Conservation (phyloP, 768 basidiomycete genomes). For the Gloeophyllum trabeum region DNA sequence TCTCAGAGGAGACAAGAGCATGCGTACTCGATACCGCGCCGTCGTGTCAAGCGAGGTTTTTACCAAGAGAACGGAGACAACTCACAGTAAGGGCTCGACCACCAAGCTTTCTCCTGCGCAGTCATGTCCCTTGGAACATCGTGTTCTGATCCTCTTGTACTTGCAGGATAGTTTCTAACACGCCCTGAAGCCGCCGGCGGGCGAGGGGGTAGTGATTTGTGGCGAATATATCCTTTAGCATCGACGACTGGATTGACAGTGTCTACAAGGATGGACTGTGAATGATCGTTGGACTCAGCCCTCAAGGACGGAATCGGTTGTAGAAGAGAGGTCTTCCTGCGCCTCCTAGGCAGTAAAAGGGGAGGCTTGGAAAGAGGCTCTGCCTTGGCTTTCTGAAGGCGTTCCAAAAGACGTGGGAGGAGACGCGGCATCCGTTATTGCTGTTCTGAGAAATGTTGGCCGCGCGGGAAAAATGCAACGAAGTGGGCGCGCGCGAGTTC, state of each 20-base stretch:
- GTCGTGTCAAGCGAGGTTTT: not conserved
- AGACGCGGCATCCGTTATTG: constrained; percentile 66
- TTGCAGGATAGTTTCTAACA: no score
- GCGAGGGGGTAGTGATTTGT: constrained; percentile 48
- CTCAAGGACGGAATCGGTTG: not conserved
- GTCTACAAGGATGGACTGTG: constrained; percentile 52
- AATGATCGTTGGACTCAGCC: constrained; percentile 19
- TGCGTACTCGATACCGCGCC: constrained; percentile 45
- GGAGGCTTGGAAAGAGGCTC: constrained; percentile 11
- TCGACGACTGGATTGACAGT: constrained; percentile 42
- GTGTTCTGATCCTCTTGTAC: constrained; percentile 9
- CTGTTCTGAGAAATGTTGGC: no score
- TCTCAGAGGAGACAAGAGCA: constrained; percentile 58
- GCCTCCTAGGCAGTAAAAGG: no score
- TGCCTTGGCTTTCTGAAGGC: no score
- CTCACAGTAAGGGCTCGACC: constrained; percentile 69
- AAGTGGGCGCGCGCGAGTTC: no score
- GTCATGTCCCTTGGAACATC: constrained; percentile 49
- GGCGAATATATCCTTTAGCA: constrained; percentile 33
- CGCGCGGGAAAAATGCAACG: no score
- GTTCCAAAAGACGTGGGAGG: constrained; percentile 49
- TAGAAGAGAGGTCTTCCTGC: no score
- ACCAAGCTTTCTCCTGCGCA: constrained; percentile 49
- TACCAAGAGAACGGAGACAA: constrained; percentile 3
- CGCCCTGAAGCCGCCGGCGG: constrained; percentile 22